These are phyloP conservation scores for Oryza brachyantha DNA, from an alignment of 176 grass and related monocot genomes.

Conservation along the genomic window DNA sequence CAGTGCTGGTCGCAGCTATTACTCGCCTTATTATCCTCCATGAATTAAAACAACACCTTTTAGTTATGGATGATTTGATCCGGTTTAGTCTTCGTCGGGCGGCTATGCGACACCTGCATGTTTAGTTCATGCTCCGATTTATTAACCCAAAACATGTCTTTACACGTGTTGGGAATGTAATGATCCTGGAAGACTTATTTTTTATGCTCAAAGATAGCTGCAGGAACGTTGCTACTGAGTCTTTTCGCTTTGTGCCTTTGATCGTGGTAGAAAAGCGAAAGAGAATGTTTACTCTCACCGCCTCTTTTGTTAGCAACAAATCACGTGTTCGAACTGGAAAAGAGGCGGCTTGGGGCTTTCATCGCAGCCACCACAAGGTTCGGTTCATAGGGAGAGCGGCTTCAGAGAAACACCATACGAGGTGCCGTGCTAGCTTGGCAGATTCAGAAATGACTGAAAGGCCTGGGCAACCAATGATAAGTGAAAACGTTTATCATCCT, in stretches of 20 bases:
- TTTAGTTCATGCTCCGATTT: background rate
- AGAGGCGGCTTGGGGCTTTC: background rate
- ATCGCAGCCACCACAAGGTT: background rate
- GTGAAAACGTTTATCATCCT: background rate
- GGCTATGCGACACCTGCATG: background rate
- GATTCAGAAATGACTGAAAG: background rate
- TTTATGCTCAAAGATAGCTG: background rate
- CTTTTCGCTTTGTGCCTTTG: background rate
- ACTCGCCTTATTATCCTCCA: too few relatives aligned
- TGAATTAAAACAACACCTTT: background rate
- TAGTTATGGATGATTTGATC: background rate
- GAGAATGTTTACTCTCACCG: background rate
- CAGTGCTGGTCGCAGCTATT: background rate
- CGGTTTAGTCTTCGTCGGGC: background rate
- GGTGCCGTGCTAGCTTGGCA: background rate
- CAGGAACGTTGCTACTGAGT: background rate
- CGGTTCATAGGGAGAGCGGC: background rate
- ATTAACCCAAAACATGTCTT: background rate
- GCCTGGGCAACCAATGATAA: background rate
- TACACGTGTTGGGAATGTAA: background rate
- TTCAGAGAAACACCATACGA: background rate
- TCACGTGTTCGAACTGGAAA: background rate
- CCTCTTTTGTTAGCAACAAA: background rate
- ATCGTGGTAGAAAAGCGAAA: background rate
- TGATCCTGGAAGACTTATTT: background rate